These are phyloP conservation scores for Solanum commersonii DNA, from an alignment of 257 asterid species.

Conservation along the genomic window DNA sequence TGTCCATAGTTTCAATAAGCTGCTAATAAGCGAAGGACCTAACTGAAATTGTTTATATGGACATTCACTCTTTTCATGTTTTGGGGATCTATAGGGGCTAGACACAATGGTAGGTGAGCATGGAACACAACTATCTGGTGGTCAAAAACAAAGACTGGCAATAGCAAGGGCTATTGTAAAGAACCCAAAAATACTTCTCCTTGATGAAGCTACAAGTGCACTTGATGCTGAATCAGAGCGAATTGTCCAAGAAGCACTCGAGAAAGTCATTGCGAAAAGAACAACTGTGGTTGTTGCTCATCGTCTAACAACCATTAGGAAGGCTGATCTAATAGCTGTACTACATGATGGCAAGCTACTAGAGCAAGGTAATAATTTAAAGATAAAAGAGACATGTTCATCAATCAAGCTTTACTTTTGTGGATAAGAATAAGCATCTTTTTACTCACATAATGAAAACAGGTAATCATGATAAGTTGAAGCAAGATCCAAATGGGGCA, in stretches of 20 bases:
- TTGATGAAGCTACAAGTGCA: conserved; percentile 28
- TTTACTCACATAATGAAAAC: not conserved
- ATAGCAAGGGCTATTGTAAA: conserved; percentile 21
- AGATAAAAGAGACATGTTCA: not conserved
- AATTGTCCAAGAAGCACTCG: conserved; percentile 7
- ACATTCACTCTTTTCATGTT: not conserved
- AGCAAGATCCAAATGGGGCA: conserved; percentile 5
- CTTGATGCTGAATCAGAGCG: conserved; percentile 20
- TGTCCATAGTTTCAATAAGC: not conserved
- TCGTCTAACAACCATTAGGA: conserved; percentile 5
- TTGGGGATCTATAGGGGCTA: conserved; percentile 11
- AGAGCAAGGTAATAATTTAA: conserved; percentile 15
- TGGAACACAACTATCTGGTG: conserved; percentile 30
- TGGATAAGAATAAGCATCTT: not conserved
- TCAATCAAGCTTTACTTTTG: not conserved
- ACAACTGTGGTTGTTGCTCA: conserved; percentile 19
- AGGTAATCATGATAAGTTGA: conserved; percentile 22
- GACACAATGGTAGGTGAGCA: conserved; percentile 21
- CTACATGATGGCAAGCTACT: conserved; percentile 14
- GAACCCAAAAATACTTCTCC: conserved; percentile 18
- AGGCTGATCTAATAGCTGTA: conserved; percentile 19
- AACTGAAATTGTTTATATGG: not conserved
- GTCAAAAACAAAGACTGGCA: conserved; percentile 25
- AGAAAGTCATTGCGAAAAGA: not conserved
- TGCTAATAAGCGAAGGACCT: not conserved